Evolutionary conservation across 2,329 filamentous ascomycete species (phyloP), one percentile per base, ranked within the genome.

Genomic region (Fusarium humuli): DNA sequence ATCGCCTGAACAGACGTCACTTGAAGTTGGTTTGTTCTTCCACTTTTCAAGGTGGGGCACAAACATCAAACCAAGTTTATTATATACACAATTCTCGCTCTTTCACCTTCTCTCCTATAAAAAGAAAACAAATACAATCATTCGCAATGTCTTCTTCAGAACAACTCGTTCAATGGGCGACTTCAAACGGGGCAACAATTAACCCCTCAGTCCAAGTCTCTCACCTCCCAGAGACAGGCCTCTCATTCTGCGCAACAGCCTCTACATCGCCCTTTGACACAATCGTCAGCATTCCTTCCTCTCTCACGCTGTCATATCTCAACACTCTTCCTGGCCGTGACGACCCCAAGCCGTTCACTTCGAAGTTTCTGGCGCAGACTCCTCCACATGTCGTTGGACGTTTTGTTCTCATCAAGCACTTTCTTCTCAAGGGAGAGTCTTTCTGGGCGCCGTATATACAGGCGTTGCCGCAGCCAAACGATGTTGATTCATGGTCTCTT

Each of bases 361-460:
- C 70, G 0, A 74, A 75, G 2, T 88, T 92, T 69, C 77, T 91
- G 48, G 72, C 81, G 2, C 73, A 75, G 7, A 78, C 84, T 3
- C 85, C 86, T 2, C 84, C 88, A 0, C 86, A 92, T 70, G 87
- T 92, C 60, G 79, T 90, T 50, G 86, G 88, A 11, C 86, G 90
- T 6, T 91, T 93, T 78, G 91, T 92, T 68, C 83, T 94, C 8
- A 84, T 92, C 75, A 87, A 90, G 65, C 88, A 94, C 76, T 90
- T 88, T 74, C 81, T 93, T 32, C 79, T 85, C 4, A 87, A 86
- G 2, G 58, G 79, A 3, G 74, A 83, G 3, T 92, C 91, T 1
- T 88, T 87, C 70, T 94, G 92, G 92, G 84, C 82, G 76, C 85
- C 89, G 2, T 94, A 94, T 78, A 87, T 94, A 69, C 79, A 81